Conservation (phyloP, 2,329 filamentous ascomycete genomes). For the Calonectria multiphialidica region DNA sequence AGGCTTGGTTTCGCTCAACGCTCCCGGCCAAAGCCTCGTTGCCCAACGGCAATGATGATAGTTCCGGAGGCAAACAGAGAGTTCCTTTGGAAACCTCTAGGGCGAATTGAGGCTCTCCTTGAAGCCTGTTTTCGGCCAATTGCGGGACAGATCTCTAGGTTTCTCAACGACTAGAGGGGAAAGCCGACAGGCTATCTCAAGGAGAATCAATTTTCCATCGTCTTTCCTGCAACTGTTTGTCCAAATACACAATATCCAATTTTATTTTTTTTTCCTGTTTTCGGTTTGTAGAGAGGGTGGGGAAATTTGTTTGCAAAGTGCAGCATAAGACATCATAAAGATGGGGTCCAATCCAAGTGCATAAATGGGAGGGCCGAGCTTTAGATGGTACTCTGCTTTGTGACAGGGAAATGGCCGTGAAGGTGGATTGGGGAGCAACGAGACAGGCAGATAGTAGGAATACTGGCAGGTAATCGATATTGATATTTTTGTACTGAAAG, state of each 20-base stretch:
- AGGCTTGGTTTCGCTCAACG: not conserved
- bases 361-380: not conserved
- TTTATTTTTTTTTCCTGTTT: not conserved
- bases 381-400: not conserved
- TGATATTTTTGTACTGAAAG: not conserved
- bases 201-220: not conserved
- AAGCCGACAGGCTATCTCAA: not conserved
- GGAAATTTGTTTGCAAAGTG: constrained; percentile 11
- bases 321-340: constrained; percentile 1
- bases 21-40: not conserved
- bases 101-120: not conserved
- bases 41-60: not conserved
- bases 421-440: not conserved
- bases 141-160: not conserved
- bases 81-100: not conserved
- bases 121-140: constrained; percentile 3
- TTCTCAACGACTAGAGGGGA: not conserved
- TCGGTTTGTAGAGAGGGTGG: not conserved
- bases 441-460: not conserved
- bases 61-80: not conserved
- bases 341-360: constrained; percentile 2
- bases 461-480: not conserved
- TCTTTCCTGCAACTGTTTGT: not conserved
- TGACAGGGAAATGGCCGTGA: not conserved
- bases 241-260: constrained; percentile 12